Base-by-base conservation (phyloP, 495 filamentous ascomycete genomes). In the Talaromyces ruber region DNA sequence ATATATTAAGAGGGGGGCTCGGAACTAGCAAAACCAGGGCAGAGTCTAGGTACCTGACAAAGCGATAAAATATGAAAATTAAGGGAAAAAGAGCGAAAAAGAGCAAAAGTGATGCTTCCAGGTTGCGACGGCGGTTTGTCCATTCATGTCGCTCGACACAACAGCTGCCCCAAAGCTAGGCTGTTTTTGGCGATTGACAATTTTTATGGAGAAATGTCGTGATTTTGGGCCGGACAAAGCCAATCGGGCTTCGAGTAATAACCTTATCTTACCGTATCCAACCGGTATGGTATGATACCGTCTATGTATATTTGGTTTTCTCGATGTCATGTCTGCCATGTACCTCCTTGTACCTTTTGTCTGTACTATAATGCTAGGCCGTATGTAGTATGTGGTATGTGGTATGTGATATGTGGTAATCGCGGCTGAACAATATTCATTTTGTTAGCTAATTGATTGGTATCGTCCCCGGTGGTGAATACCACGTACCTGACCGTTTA, bases 201-300 rank as follows among this genome's bases (percentile, higher is more conserved):
- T 79, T 68, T 39, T 64, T 72, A 77, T 77, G 77, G 75, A 73
- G 74, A 77, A 77, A 79, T 79, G 76, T 78, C 77, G 77, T 77
- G 74, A 79, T 79, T 71, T 72, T 67, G 56, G 21, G 18, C 51
- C 69, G 61, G 76, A 65, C 68, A 75, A 72, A 63, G 72, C 65
- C 69, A 61, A 62, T 62, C 29, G 57, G 1, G 8, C n/a, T 16
- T 22, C 51, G 16, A 16, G 22, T 28, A 9, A 14, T 29, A 14
- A 54, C 22, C 51, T 60, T 43, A 47, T 47, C 43, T 47, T 47
- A 47, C 43, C 43, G 43, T 47, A 47, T 47, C 43, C 43, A 47
- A 47, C n/a, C 43, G 43, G 43, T 47, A 47, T 47, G 5, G 43
- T 39, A 21, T 47, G 7, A 18, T 47, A 47, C 43, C 43, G 43